Conservation (phyloP, 108 stramenopile species). For the Nitzschia inconspicua region DNA sequence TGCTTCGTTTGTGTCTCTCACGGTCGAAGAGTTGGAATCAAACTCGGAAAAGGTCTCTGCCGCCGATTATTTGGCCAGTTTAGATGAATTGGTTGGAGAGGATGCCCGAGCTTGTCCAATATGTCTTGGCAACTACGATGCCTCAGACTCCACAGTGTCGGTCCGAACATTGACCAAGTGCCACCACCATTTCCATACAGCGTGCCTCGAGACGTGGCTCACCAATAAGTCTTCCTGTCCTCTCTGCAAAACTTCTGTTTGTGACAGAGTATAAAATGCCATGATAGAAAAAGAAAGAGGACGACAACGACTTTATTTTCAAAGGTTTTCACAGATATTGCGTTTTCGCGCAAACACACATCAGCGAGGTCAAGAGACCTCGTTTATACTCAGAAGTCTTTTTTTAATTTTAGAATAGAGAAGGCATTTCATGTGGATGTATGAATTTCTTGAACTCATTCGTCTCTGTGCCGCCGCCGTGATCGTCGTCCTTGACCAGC, state of each 20-base stretch:
- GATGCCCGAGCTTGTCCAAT: constrained; percentile 4
- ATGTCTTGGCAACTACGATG: constrained; percentile 6
- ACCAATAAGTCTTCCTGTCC: constrained; percentile 7
- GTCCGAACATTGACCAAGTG: not conserved
- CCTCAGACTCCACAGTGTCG: not conserved
- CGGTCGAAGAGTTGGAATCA: not conserved
- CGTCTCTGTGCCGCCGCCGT: no score
- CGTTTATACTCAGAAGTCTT: no score
- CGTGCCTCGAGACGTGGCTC: constrained; percentile 10
- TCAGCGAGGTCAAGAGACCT: no score
- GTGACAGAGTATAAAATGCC: no score
- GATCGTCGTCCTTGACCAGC: constrained; percentile 47
- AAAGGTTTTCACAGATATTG: no score
- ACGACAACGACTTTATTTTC: no score
- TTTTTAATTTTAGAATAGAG: no score
- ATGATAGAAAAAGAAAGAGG: no score
- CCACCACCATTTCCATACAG: not conserved
- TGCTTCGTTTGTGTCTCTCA: no score
- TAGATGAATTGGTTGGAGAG: not conserved
- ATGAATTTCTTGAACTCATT: constrained; percentile 5
- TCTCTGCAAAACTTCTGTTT: not conserved
- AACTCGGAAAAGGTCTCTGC: not conserved
- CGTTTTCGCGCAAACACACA: no score
- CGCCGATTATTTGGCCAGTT: not conserved
- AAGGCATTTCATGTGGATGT: no score